Percentiles rank a stretch among this genome's conserved stretches.
These are phyloP conservation scores for Leptographium procerum DNA, from an alignment of 2,329 filamentous ascomycete species.

Conservation along the genomic window DNA sequence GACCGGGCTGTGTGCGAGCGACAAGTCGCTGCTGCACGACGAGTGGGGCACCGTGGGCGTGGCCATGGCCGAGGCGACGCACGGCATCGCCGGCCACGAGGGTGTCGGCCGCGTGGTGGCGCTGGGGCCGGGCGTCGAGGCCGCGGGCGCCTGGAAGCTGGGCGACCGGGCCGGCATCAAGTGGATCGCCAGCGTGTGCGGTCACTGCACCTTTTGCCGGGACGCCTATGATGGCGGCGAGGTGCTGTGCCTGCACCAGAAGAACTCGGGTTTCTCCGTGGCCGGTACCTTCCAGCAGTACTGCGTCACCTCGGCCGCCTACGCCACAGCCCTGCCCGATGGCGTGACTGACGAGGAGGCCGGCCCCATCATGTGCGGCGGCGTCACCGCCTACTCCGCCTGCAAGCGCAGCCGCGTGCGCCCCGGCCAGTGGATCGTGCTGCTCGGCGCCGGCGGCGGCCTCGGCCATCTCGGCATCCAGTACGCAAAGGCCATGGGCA, in stretches of 20 bases:
- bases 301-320: constrained; percentile 26
- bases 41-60: constrained; percentile 8
- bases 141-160: constrained; percentile 2
- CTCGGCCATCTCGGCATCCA: constrained; percentile 12
- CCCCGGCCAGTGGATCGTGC: constrained; percentile 10
- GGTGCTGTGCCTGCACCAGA: constrained; percentile 4
- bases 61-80: constrained; percentile 1
- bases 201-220: constrained; percentile 6
- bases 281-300: constrained; percentile 14
- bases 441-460: constrained; percentile 23
- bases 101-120: constrained; percentile 6
- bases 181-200: constrained; percentile 6
- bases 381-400: constrained; percentile 11
- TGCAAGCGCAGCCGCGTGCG: constrained; percentile 6
- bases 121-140: constrained; percentile 2
- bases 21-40: constrained; percentile 12
- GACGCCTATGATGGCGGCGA: constrained; percentile 6
- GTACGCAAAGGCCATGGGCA: constrained; percentile 12
- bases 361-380: constrained; percentile 15
- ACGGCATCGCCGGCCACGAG: constrained; percentile 8
- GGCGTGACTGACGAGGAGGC: constrained; percentile 13
- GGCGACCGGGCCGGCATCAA: constrained; percentile 10
- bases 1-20: constrained; percentile 10
- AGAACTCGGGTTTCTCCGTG: constrained; percentile 8
- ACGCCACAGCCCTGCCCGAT: constrained; percentile 21